Base-by-base conservation (phyloP, 2,329 filamentous ascomycete species). In the Phialophora macrospora region DNA sequence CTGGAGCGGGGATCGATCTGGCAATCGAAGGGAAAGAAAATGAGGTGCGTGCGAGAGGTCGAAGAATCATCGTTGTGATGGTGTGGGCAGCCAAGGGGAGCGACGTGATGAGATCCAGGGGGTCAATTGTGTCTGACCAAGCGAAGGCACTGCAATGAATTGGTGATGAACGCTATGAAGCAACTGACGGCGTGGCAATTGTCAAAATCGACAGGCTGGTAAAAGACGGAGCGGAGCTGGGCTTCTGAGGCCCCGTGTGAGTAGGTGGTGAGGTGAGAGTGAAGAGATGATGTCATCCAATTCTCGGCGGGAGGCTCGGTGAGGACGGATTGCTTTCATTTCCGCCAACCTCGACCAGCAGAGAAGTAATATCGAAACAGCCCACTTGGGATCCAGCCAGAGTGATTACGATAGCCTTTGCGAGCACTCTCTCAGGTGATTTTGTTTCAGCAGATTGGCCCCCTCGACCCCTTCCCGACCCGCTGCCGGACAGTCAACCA, bases 41-140 rank as follows among this genome's bases (percentile, higher is more conserved):
- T 28, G 60, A 59, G 46, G 67, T 62, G 34, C 70, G 65, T 56
- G 70, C 28, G 20, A 68, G 60, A 46, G 66, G 30, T 63, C 62
- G 67, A 56, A 71, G 59, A 7, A 72, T 65, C 70, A 71, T 71
- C 56, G 22, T 46, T 44, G 41, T 22, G 52, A 30, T 34, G 28
- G n/a, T 22, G 24, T 34, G 26, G n/a, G 52, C 17, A 28, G 28
- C 34, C 17, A 12, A 34, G 7, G 11, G 5, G 20, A 20, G 9
- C 9, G 52, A 26, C 26, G 22, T 28, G 34, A 14, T n/a, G 26
- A 28, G 14, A 17, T 4, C 4, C 20, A 28, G 38, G 20, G 14
- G 7, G 32, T 1, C 34, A 46, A 46, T 17, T 44, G 38, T 44
- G 38, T 44, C 38, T n/a, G 14, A n/a, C 38, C 17, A 5, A 7